Evolutionary conservation across 2,329 filamentous ascomycete species (phyloP).

Genomic region (Pleoardoris graminearum): DNA sequence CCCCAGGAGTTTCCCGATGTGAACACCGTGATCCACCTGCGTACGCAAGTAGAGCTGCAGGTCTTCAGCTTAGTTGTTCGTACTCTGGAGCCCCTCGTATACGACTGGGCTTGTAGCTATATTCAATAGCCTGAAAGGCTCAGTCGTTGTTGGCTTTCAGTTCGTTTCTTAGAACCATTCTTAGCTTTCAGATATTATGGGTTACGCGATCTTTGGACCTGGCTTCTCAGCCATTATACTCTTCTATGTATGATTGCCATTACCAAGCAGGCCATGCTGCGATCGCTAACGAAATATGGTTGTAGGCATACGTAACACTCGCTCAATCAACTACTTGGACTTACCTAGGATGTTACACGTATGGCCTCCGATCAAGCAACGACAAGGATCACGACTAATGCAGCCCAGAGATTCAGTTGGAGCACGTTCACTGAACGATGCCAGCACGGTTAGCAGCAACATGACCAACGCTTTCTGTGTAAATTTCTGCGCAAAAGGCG

Average conservation of each 20-base stretch:
- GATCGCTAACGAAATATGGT: slow-evolving; percentile 11
- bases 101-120: not conserved
- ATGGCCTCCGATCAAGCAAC: slow-evolving; percentile 8
- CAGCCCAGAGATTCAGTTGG: slow-evolving; percentile 14
- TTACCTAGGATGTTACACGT: slow-evolving; percentile 36
- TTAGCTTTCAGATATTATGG: not conserved
- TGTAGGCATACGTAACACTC: slow-evolving; percentile 11
- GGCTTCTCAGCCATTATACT: slow-evolving; percentile 12
- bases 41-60: not conserved
- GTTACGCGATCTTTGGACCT: not conserved
- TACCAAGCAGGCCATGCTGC: not conserved
- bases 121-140: not conserved
- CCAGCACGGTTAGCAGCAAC: slow-evolving; percentile 1
- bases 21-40: not conserved
- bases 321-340: slow-evolving; percentile 21
- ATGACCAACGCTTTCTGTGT: slow-evolving; percentile 20
- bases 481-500: slow-evolving; percentile 13
- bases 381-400: not conserved
- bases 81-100: not conserved
- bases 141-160: not conserved
- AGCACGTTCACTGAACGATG: slow-evolving; percentile 6
- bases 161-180: not conserved
- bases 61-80: not conserved
- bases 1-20: not conserved
- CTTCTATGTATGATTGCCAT: slow-evolving; percentile 16